Percentiles rank a stretch among this genome's conserved stretches.
These are phyloP conservation scores for Cicer arietinum DNA, from an alignment of 306 rosid genomes.

Conservation along the genomic window DNA sequence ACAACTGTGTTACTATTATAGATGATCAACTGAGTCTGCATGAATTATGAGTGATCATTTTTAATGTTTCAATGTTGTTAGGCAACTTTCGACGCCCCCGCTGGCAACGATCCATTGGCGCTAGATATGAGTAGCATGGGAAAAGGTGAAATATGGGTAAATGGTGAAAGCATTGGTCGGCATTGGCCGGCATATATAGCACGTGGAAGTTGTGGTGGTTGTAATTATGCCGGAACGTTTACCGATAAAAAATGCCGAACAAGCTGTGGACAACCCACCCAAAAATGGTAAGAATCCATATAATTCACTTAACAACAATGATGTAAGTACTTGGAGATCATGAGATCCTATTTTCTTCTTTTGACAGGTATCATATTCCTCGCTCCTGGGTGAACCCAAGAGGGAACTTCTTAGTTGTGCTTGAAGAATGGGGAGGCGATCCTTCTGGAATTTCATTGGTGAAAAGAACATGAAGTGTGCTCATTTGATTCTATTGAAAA, in stretches of 20 bases:
- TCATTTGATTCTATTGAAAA: slow-evolving; percentile 54
- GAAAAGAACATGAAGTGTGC: slow-evolving; percentile 56
- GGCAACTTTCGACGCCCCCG: slow-evolving; percentile 67
- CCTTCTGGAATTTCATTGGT: slow-evolving; percentile 69
- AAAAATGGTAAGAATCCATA: slow-evolving; percentile 65
- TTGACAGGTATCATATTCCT: slow-evolving; percentile 91
- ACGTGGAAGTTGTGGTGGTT: slow-evolving; percentile 60
- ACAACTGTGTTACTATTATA: no score
- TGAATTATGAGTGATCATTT: not conserved
- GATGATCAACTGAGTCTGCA: slow-evolving; percentile 14
- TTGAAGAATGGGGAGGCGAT: slow-evolving; percentile 96
- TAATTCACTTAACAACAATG: slow-evolving; percentile 1
- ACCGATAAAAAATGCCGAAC: slow-evolving; percentile 65
- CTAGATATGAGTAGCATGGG: slow-evolving; percentile 86
- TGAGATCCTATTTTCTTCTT: not conserved
- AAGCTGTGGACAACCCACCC: slow-evolving; percentile 77
- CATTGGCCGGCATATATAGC: slow-evolving; percentile 78
- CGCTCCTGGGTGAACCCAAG: slow-evolving; percentile 80
- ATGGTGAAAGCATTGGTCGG: slow-evolving; percentile 83
- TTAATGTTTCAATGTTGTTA: slow-evolving; percentile 44
- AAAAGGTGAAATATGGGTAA: slow-evolving; percentile 88
- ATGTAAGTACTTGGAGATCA: not conserved
- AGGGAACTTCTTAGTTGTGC: slow-evolving; percentile 76
- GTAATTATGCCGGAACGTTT: slow-evolving; percentile 68
- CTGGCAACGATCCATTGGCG: slow-evolving; percentile 80